These are phyloP conservation scores for Piloderma croceum DNA, from an alignment of 768 basidiomycete species.

Conservation along the genomic window DNA sequence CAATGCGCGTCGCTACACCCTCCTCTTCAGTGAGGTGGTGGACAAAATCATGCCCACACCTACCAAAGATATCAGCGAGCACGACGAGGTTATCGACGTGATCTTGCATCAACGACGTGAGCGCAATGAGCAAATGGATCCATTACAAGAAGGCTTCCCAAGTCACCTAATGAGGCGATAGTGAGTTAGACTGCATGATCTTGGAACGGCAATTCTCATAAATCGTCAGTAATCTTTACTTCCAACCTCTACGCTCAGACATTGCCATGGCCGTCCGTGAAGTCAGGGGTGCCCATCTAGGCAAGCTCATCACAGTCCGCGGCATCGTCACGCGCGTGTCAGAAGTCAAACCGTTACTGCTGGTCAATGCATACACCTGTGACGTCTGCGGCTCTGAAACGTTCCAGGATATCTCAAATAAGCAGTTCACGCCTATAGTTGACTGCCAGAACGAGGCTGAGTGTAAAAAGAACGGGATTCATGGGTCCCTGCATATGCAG, in stretches of 20 bases:
- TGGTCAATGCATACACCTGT: constrained; percentile 97
- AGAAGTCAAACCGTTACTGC: constrained; percentile 95
- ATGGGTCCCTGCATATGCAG: constrained; percentile 95
- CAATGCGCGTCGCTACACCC: constrained; percentile 88
- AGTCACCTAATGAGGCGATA: constrained; percentile 90
- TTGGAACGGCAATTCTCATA: constrained; percentile 12
- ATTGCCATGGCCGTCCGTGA: constrained; percentile 82
- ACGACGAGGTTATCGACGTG: constrained; percentile 94
- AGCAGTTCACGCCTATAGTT: constrained; percentile 82
- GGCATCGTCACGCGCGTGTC: constrained; percentile 98
- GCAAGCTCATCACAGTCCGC: constrained; percentile 89
- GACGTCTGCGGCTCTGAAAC: constrained; percentile 98
- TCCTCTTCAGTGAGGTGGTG: constrained; percentile 83
- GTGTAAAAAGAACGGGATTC: constrained; percentile 81
- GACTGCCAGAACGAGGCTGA: constrained; percentile 85
- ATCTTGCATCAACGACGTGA: constrained; percentile 92
- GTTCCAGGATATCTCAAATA: constrained; percentile 93
- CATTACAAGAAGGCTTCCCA: constrained; percentile 75
- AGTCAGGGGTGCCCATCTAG: constrained; percentile 81
- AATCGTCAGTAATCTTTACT: constrained; percentile 78
- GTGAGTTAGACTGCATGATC: constrained; percentile 48
- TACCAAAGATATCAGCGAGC: constrained; percentile 83
- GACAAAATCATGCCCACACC: constrained; percentile 87
- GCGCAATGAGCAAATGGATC: constrained; percentile 77
- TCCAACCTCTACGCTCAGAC: constrained; percentile 77